Conservation (phyloP, 164 flowering plant species). For the Vitis cinerea region DNA sequence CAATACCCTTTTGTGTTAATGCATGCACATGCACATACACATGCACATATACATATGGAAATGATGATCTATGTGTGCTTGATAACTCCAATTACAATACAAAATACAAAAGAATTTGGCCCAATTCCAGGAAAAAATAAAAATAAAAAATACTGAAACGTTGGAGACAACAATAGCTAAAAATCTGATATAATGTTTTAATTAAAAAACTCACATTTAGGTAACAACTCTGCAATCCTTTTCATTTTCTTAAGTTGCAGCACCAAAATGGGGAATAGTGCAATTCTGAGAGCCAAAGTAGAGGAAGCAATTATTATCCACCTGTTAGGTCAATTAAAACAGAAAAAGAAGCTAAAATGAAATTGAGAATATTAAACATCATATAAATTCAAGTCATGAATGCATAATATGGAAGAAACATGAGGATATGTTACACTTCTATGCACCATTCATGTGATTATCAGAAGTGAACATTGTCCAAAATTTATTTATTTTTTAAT, state of each 20-base stretch:
- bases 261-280: conserved; percentile 56
- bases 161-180: too few species aligned
- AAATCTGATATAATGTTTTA: too few species aligned
- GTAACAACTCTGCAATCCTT: conserved; percentile 51
- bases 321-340: conserved; percentile 40
- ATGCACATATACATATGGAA: too few species aligned
- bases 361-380: not conserved
- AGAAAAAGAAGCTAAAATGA: not conserved
- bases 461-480: not conserved
- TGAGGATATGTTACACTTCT: not conserved
- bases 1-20: too few species aligned
- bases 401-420: not conserved
- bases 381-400: not conserved
- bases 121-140: too few species aligned
- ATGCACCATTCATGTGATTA: not conserved
- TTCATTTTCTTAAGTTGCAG: conserved; percentile 64
- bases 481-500: too few species aligned
- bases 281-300: conserved; percentile 67
- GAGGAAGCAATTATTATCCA: conserved; percentile 74
- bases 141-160: too few species aligned
- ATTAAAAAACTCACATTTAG: conserved; percentile 59
- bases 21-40: too few species aligned
- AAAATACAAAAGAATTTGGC: too few species aligned
- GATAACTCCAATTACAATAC: too few species aligned
- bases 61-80: too few species aligned